A percentile compares a stretch with the other conserved stretches of the same genome.
Conservation (phyloP, 352 stramenopile species). For the Pythium oligandrum region DNA sequence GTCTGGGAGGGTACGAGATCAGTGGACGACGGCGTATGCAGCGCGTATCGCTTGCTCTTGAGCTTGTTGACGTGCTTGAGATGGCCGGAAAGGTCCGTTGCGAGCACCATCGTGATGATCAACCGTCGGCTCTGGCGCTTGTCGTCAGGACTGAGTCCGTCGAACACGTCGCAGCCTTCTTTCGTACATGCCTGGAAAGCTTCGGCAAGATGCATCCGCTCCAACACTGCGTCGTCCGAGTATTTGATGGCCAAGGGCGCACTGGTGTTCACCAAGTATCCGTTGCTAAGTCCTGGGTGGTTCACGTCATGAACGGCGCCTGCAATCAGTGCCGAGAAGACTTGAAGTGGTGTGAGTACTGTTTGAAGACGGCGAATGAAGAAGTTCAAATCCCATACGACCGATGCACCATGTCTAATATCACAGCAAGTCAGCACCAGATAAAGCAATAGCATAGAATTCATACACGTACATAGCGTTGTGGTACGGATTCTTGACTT, state of each 20-base stretch:
- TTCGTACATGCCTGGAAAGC: slow-evolving; percentile 64
- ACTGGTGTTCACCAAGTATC: slow-evolving; percentile 81
- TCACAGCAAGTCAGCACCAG: slow-evolving; percentile 1
- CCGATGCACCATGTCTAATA: slow-evolving; percentile 56
- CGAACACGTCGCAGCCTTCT: slow-evolving; percentile 66
- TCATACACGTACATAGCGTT: slow-evolving; percentile 51
- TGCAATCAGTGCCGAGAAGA: slow-evolving; percentile 85
- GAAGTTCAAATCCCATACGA: slow-evolving; percentile 71
- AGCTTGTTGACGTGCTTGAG: slow-evolving; percentile 71
- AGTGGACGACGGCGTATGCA: slow-evolving; percentile 26
- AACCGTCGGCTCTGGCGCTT: slow-evolving; percentile 49
- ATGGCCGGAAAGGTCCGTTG: slow-evolving; percentile 74
- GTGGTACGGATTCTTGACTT: slow-evolving; percentile 74
- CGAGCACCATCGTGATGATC: slow-evolving; percentile 83
- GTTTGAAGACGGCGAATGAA: slow-evolving; percentile 48
- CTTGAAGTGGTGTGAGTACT: slow-evolving; percentile 32
- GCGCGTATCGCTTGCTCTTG: slow-evolving; percentile 55
- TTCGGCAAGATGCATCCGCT: slow-evolving; percentile 72
- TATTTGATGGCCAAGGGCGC: slow-evolving; percentile 89
- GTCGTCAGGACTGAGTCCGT: slow-evolving; percentile 46
- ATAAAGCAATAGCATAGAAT: neutral
- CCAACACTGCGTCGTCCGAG: slow-evolving; percentile 91
- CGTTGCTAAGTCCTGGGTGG: slow-evolving; percentile 91
- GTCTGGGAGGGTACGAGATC: slow-evolving; percentile 13
- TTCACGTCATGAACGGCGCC: slow-evolving; percentile 90